Conservation (phyloP, 2,329 filamentous ascomycete species). For the Fusarium sp. region DNA sequence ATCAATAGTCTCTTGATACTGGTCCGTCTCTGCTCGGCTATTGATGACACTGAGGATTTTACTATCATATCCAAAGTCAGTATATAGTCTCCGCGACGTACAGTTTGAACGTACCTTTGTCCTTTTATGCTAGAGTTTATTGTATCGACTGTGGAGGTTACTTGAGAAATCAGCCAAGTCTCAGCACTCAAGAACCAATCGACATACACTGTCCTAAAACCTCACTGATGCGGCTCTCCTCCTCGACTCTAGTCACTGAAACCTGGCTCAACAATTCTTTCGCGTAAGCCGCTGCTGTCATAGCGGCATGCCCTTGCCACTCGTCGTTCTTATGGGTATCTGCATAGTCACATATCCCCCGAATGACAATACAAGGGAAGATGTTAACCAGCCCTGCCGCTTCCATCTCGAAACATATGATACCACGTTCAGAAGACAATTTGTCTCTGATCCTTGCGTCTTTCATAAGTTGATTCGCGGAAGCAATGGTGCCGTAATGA, state of each 20-base stretch:
- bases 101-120: too few species aligned
- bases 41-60: neutral
- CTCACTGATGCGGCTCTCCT: neutral
- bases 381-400: neutral
- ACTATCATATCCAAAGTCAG: neutral
- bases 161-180: neutral
- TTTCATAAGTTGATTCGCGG: neutral
- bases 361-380: slow-evolving; percentile 50
- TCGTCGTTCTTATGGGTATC: slow-evolving; percentile 47
- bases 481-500: neutral
- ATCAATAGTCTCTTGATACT: neutral
- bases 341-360: slow-evolving; percentile 53
- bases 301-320: neutral
- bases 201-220: neutral
- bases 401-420: slow-evolving; percentile 19
- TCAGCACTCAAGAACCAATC: accelerated
- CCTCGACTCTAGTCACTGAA: neutral
- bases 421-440: neutral
- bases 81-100: too few species aligned
- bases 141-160: neutral
- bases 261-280: neutral
- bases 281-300: neutral
- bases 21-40: neutral
- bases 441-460: slow-evolving; percentile 16
- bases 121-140: neutral